Evolutionary conservation across 192 early-diverging fungal genomes (phyloP).

Genomic region (Coemansia sp.): DNA sequence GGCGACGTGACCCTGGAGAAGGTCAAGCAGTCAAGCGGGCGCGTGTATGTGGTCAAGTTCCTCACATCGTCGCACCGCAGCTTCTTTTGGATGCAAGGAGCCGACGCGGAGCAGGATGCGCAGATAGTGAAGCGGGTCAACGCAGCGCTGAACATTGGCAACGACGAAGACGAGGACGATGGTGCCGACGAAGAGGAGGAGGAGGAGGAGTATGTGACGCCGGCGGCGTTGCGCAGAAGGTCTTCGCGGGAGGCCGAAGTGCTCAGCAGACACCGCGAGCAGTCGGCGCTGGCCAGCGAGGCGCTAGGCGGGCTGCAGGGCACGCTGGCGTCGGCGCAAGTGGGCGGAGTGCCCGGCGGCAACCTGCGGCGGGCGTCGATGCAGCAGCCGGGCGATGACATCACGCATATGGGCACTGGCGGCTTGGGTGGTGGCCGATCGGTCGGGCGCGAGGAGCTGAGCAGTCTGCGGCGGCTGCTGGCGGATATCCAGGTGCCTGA

Average conservation of each 20-base stretch:
- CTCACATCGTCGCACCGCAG: slow-evolving; percentile 70
- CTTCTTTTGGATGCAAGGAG: slow-evolving; percentile 85
- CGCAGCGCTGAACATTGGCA: slow-evolving; percentile 49
- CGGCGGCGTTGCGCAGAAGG: not conserved
- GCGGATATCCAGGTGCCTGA: slow-evolving; percentile 23
- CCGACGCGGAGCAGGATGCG: slow-evolving; percentile 57
- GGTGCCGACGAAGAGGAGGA: slow-evolving; percentile 16
- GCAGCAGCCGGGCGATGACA: slow-evolving; percentile 28
- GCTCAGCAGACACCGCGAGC: slow-evolving; percentile 32
- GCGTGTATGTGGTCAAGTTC: slow-evolving; percentile 80
- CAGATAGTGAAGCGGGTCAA: slow-evolving; percentile 59
- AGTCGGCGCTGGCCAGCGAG: slow-evolving; percentile 33
- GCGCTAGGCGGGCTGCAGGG: slow-evolving; percentile 8
- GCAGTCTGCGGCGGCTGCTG: slow-evolving; percentile 31
- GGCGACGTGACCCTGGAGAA: slow-evolving; percentile 71
- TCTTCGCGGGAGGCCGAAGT: slow-evolving; percentile 22
- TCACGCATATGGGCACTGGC: slow-evolving; percentile 7
- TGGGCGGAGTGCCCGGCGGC: slow-evolving; percentile 29
- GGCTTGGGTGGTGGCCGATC: not conserved
- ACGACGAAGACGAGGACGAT: slow-evolving; percentile 5
- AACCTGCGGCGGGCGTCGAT: slow-evolving; percentile 13
- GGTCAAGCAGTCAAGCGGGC: slow-evolving; percentile 55
- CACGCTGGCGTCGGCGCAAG: slow-evolving; percentile 26
- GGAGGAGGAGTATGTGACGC: not conserved
- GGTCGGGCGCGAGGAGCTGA: slow-evolving; percentile 7